Conservation (phyloP, 2,329 filamentous ascomycete species). For the Diaporthe ilicicola region DNA sequence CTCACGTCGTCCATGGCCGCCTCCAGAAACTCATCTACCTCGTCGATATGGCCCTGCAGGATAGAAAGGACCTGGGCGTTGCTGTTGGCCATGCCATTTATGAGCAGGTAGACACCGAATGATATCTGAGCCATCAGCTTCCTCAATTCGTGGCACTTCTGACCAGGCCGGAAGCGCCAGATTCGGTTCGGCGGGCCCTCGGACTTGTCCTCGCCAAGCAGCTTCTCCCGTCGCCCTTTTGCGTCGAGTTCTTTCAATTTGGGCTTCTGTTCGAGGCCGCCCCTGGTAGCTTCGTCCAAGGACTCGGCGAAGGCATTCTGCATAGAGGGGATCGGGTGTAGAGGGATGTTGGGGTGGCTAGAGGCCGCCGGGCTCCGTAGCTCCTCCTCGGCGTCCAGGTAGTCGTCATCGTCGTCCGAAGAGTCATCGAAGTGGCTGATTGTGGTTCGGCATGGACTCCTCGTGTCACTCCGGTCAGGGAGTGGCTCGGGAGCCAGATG, state of each 20-base stretch:
- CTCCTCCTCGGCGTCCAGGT: conserved; percentile 2
- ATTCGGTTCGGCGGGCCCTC: conserved; percentile 75
- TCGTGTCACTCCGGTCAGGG: conserved; percentile 29
- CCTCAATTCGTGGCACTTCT: conserved; percentile 85
- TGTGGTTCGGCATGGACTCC: conserved; percentile 31
- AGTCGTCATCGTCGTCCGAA: conserved; percentile 24
- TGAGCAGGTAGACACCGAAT: conserved; percentile 89
- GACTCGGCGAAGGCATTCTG: conserved; percentile 87
- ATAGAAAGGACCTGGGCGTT: conserved; percentile 89
- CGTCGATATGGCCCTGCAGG: conserved; percentile 89
- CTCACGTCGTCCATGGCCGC: conserved; percentile 86
- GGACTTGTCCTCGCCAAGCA: conserved; percentile 74
- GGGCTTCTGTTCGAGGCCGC: conserved; percentile 55
- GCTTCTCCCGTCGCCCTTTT: conserved; percentile 68
- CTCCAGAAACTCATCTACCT: conserved; percentile 91
- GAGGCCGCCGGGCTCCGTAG: conserved; percentile 18
- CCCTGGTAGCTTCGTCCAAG: conserved; percentile 73
- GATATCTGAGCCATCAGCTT: conserved; percentile 93
- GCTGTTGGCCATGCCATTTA: conserved; percentile 87
- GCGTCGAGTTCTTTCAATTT: conserved; percentile 64
- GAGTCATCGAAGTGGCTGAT: conserved; percentile 33
- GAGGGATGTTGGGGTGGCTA: conserved; percentile 42
- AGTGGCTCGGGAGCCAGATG: conserved; percentile 26
- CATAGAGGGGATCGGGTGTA: conserved; percentile 78
- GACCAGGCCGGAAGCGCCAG: conserved; percentile 80